These are phyloP conservation scores for Ophiobolus disseminans DNA, from an alignment of 2,329 filamentous ascomycete species.

Conservation along the genomic window DNA sequence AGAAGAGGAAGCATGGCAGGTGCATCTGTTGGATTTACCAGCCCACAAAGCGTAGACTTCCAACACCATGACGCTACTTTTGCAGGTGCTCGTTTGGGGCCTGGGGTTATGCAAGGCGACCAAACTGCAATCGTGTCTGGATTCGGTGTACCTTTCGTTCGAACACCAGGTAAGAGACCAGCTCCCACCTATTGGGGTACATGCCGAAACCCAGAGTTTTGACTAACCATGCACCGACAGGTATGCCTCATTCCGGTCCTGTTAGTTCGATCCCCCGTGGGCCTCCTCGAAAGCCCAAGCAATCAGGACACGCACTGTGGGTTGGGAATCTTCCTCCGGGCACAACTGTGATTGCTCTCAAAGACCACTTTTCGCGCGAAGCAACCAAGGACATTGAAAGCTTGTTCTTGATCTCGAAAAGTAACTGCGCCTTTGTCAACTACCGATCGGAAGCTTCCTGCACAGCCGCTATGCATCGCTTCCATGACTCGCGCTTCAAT, in stretches of 20 bases:
- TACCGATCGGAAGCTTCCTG: conserved; percentile 84
- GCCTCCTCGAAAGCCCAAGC: conserved; percentile 70
- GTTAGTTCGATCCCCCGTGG: conserved; percentile 60
- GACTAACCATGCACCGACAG: conserved; percentile 15
- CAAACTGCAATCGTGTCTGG: conserved; percentile 20
- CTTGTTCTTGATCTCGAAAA: conserved; percentile 93
- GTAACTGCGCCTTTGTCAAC: conserved; percentile 96
- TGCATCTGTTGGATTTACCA: conserved; percentile 22
- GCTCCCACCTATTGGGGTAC: background rate
- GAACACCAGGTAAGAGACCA: conserved; percentile 28
- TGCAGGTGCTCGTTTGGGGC: conserved; percentile 17
- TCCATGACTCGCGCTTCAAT: conserved; percentile 91
- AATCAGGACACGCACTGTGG: conserved; percentile 89
- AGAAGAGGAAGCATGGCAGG: conserved; percentile 38
- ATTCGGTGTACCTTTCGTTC: conserved; percentile 21
- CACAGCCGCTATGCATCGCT: conserved; percentile 75
- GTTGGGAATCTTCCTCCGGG: conserved; percentile 91
- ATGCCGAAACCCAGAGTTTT: background rate
- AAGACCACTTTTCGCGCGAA: conserved; percentile 86
- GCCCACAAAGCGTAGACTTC: conserved; percentile 27
- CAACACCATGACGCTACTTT: conserved; percentile 29
- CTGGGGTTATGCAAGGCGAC: conserved; percentile 24
- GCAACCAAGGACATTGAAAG: conserved; percentile 80
- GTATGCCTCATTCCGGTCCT: conserved; percentile 27
- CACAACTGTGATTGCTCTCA: conserved; percentile 81